A percentile compares a stretch with the other conserved stretches of the same genome.
Evolutionary conservation across 228 moss, liverwort and hornwort genomes (phyloP).

Genomic region (Sphagnum magellanicum): DNA sequence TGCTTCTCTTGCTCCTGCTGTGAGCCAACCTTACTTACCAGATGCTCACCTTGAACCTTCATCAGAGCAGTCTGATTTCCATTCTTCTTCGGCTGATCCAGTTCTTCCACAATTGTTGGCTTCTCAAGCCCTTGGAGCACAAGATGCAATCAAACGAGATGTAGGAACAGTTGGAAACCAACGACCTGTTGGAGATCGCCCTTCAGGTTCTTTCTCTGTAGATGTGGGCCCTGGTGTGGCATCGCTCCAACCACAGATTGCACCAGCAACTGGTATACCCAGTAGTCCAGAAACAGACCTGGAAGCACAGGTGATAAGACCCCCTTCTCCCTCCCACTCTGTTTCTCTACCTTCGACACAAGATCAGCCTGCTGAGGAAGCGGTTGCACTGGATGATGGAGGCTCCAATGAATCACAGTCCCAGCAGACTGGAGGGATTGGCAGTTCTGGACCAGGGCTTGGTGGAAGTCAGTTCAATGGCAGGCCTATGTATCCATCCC

Average conservation of each 20-base stretch:
- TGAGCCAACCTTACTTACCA: conserved; percentile 25
- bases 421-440: conserved; percentile 30
- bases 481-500: conserved; percentile 55
- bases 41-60: conserved; percentile 18
- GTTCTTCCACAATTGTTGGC: conserved; percentile 76
- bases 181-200: conserved; percentile 58
- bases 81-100: conserved; percentile 80
- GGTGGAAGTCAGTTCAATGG: conserved; percentile 67
- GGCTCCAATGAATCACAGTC: conserved; percentile 18
- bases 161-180: conserved; percentile 75
- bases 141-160: conserved; percentile 63
- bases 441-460: conserved; percentile 24
- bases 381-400: conserved; percentile 23
- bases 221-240: conserved; percentile 21
- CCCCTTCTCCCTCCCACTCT: conserved; percentile 40
- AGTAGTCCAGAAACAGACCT: conserved; percentile 37
- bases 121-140: conserved; percentile 36
- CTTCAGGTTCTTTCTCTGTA: conserved; percentile 23
- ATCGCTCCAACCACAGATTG: conserved; percentile 17
- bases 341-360: conserved; percentile 22
- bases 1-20: conserved; percentile 17
- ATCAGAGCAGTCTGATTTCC: conserved; percentile 69
- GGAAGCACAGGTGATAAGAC: conserved; percentile 24
- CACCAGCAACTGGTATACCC: conserved; percentile 14
- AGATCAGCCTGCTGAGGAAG: conserved; percentile 35